Evolutionary conservation across 176 grass and related monocot species (phyloP).

Genomic region (Triticum urartu): DNA sequence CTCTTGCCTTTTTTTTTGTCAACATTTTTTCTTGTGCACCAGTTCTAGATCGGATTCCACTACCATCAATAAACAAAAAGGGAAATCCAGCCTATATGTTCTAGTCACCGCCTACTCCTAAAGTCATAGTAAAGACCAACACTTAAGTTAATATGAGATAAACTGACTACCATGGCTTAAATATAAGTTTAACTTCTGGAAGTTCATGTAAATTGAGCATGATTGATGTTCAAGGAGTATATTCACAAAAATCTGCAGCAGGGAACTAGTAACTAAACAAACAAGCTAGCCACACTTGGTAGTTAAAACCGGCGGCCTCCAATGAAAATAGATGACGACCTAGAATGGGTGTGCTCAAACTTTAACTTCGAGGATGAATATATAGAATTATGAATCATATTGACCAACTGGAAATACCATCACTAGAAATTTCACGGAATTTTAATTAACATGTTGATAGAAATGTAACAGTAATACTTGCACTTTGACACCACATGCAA

Average conservation of each 20-base stretch:
- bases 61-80: too few species aligned
- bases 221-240: background rate
- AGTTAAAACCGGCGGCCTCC: background rate
- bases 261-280: background rate
- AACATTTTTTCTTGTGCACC: background rate
- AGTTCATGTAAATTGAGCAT: background rate
- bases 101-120: background rate
- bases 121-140: too few species aligned
- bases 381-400: background rate
- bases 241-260: background rate
- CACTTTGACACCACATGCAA: background rate
- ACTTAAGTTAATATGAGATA: background rate
- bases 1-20: background rate
- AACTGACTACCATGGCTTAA: background rate
- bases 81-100: background rate
- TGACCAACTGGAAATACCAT: background rate
- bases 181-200: background rate
- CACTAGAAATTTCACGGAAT: background rate
- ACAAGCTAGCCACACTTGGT: background rate
- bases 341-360: background rate
- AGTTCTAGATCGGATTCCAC: background rate
- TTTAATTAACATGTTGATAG: background rate
- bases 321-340: background rate
- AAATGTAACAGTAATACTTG: background rate
- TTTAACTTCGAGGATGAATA: background rate